Evolutionary conservation across 108 stramenopile species (phyloP).

Genomic region (Pseudonitzschia pungens): DNA sequence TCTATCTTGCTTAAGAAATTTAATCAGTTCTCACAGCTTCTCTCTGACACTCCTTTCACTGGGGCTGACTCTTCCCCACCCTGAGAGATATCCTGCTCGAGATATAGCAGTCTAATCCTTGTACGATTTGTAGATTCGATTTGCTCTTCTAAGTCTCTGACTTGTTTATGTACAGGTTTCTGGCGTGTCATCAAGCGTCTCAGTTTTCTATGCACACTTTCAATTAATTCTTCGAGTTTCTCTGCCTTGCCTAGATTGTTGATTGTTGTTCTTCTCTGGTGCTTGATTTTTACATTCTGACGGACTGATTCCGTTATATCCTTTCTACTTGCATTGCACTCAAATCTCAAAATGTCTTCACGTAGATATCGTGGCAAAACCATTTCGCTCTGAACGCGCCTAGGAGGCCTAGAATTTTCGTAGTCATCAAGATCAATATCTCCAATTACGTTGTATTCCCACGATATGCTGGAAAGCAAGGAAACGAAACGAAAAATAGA

Average conservation of each 20-base stretch:
- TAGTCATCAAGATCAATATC: constrained; percentile 37
- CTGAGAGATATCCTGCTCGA: constrained; percentile 13
- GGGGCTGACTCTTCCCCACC: constrained; percentile 19
- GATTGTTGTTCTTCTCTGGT: constrained; percentile 61
- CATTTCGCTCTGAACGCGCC: constrained; percentile 48
- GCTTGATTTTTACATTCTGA: constrained; percentile 53
- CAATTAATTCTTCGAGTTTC: constrained; percentile 45
- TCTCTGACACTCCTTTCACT: neutral
- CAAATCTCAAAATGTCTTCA: constrained; percentile 53
- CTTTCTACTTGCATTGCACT: constrained; percentile 50
- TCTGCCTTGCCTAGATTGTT: constrained; percentile 58
- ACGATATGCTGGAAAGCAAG: constrained; percentile 37
- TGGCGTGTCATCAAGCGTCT: constrained; percentile 25
- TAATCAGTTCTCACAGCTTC: no score
- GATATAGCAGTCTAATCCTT: constrained; percentile 5
- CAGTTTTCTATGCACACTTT: constrained; percentile 37
- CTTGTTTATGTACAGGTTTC: constrained; percentile 26
- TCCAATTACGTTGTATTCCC: constrained; percentile 42
- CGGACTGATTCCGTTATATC: constrained; percentile 64
- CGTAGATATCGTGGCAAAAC: constrained; percentile 50
- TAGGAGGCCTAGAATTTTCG: constrained; percentile 41
- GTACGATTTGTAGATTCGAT: constrained; percentile 18
- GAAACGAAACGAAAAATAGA: neutral
- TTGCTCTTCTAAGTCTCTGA: constrained; percentile 27
- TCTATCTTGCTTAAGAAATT: no score